Evolutionary conservation across 2,329 filamentous ascomycete species (phyloP).

Genomic region (Cladosporium velox): DNA sequence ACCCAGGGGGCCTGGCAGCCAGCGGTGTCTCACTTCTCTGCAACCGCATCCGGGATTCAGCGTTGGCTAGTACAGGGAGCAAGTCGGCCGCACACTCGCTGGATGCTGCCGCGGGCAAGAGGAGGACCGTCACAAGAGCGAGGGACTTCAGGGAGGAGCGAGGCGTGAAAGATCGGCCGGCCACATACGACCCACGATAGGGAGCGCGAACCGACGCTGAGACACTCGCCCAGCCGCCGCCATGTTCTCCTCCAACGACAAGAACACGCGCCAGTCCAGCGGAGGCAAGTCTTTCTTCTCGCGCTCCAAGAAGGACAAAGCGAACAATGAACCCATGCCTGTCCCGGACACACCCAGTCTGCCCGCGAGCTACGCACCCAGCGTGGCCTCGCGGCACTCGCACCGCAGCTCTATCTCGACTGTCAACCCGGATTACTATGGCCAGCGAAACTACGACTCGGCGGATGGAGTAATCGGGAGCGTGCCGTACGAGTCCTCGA

Average conservation of each 20-base stretch:
- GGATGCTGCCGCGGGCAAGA: slow-evolving; percentile 20
- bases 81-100: slow-evolving; percentile 10
- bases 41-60: slow-evolving; percentile 2
- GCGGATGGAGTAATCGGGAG: slow-evolving; percentile 72
- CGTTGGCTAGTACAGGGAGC: slow-evolving; percentile 15
- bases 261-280: slow-evolving; percentile 76
- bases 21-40: slow-evolving; percentile 17
- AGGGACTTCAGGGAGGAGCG: slow-evolving; percentile 16
- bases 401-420: slow-evolving; percentile 61
- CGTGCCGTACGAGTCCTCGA: slow-evolving; percentile 78
- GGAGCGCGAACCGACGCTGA: slow-evolving; percentile 18
- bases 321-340: slow-evolving; percentile 65
- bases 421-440: slow-evolving; percentile 29
- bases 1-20: slow-evolving; percentile 16
- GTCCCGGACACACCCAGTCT: slow-evolving; percentile 58
- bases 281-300: slow-evolving; percentile 85
- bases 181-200: slow-evolving; percentile 2
- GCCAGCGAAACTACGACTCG: slow-evolving; percentile 8
- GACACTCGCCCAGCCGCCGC: slow-evolving; percentile 18
- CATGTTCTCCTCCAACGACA: slow-evolving; percentile 19
- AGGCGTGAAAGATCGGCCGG: slow-evolving; percentile 7
- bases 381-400: slow-evolving; percentile 68
- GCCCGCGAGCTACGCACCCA: slow-evolving; percentile 44
- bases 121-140: slow-evolving; percentile 16
- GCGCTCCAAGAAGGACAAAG: slow-evolving; percentile 72